A percentile compares a stretch with the other conserved stretches of the same genome.
Conservation (phyloP, 371 early-diverging fungal genomes). For the Paraphysoderma sedebokerense region DNA sequence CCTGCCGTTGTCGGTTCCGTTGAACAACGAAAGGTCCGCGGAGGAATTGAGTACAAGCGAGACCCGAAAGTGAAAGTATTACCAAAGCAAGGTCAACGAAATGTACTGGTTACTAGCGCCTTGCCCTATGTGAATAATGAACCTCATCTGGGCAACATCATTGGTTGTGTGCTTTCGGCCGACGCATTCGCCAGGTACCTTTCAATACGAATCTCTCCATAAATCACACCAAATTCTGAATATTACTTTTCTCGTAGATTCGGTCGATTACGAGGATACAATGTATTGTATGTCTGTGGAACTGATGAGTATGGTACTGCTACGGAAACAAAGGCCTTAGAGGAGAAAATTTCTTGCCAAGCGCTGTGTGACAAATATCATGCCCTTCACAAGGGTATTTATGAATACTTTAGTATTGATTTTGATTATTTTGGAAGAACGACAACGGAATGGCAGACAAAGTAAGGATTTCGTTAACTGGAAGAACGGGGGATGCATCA, state of each 20-base stretch:
- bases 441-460: slow-evolving; percentile 72
- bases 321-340: slow-evolving; percentile 97
- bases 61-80: too few relatives aligned
- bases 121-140: slow-evolving; percentile 99
- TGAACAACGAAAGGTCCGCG: too few relatives aligned
- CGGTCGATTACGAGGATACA: slow-evolving; percentile 78
- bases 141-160: slow-evolving; percentile 99
- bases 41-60: too few relatives aligned
- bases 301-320: slow-evolving; percentile 99
- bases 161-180: slow-evolving; percentile 96
- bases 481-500: background rate
- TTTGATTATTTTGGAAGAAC: slow-evolving; percentile 98
- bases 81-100: slow-evolving; percentile 49
- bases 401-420: slow-evolving; percentile 91
- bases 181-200: slow-evolving; percentile 87
- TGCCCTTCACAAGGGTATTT: slow-evolving; percentile 72
- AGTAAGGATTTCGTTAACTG: slow-evolving; percentile 13
- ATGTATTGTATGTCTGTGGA: slow-evolving; percentile 91
- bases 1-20: too few relatives aligned
- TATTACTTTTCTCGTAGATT: slow-evolving; percentile 34
- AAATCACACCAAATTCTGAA: background rate
- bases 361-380: slow-evolving; percentile 96
- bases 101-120: slow-evolving; percentile 94
- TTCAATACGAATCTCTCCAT: background rate
- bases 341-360: slow-evolving; percentile 75